Evolutionary conservation across 2,329 filamentous ascomycete genomes (phyloP).

Genomic region (Tolypocladium paradoxum): DNA sequence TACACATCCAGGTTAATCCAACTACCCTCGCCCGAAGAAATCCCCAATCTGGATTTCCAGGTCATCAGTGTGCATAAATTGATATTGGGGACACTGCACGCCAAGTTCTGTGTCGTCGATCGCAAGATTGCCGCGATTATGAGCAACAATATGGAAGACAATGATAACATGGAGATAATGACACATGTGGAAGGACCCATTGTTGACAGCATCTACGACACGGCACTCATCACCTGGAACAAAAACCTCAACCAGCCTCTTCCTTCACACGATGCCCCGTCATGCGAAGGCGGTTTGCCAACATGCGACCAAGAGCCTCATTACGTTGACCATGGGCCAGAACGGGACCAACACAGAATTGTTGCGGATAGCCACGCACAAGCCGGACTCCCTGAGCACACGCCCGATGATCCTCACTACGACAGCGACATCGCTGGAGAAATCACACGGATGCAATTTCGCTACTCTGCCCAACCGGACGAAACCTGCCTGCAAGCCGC

Average conservation of each 20-base stretch:
- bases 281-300: not conserved
- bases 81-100: slow-evolving; percentile 63
- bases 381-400: slow-evolving; percentile 39
- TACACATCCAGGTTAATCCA: slow-evolving; percentile 48
- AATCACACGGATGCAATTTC: slow-evolving; percentile 48
- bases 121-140: slow-evolving; percentile 58
- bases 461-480: slow-evolving; percentile 34
- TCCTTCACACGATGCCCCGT: slow-evolving; percentile 1
- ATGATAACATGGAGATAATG: slow-evolving; percentile 77
- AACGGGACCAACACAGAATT: not conserved
- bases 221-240: slow-evolving; percentile 62
- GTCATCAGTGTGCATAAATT: slow-evolving; percentile 64
- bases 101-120: slow-evolving; percentile 71
- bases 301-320: not conserved
- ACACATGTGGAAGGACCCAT: slow-evolving; percentile 64
- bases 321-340: not conserved
- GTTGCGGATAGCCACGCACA: not conserved
- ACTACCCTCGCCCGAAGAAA: slow-evolving; percentile 51
- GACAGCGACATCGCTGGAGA: slow-evolving; percentile 51
- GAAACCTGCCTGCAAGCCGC: slow-evolving; percentile 49
- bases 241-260: slow-evolving; percentile 31
- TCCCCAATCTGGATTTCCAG: slow-evolving; percentile 61
- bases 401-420: slow-evolving; percentile 49
- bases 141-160: slow-evolving; percentile 72
- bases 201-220: slow-evolving; percentile 66